Percentiles rank a stretch among this genome's conserved stretches.
These are phyloP conservation scores for Paraleonurus japonicus DNA, from an alignment of 257 asterid genomes.

Conservation along the genomic window DNA sequence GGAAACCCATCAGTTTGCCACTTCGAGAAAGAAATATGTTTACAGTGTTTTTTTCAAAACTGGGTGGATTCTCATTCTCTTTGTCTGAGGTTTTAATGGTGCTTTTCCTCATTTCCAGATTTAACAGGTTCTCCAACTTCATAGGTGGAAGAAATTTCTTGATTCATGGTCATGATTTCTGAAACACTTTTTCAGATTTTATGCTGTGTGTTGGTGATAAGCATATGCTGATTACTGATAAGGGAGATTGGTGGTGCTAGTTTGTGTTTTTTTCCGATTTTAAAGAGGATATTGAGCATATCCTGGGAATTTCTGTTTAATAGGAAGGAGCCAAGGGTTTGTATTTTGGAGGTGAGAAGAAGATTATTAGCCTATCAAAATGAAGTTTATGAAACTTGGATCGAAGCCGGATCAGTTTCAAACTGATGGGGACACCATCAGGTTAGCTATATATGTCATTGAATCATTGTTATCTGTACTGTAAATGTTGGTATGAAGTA, in stretches of 20 bases:
- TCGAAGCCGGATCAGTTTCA: constrained; percentile 89
- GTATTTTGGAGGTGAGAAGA: constrained; percentile 15
- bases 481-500: background rate
- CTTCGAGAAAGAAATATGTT: constrained; percentile 37
- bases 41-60: constrained; percentile 40
- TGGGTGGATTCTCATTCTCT: constrained; percentile 38
- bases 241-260: constrained; percentile 32
- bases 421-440: constrained; percentile 70
- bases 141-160: constrained; percentile 33
- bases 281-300: constrained; percentile 33
- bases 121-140: constrained; percentile 51
- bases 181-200: constrained; percentile 22
- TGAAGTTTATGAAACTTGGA: constrained; percentile 98
- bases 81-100: constrained; percentile 46
- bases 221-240: background rate
- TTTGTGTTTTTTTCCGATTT: constrained; percentile 26
- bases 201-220: constrained; percentile 23
- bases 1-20: constrained; percentile 21
- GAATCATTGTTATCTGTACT: background rate
- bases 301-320: constrained; percentile 8
- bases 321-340: background rate
- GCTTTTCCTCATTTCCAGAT: constrained; percentile 39
- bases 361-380: constrained; percentile 30
- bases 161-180: constrained; percentile 40
- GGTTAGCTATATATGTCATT: constrained; percentile 44